These are phyloP conservation scores for Arthrobotrys iridis DNA, from an alignment of 2,329 filamentous ascomycete genomes.

Conservation along the genomic window DNA sequence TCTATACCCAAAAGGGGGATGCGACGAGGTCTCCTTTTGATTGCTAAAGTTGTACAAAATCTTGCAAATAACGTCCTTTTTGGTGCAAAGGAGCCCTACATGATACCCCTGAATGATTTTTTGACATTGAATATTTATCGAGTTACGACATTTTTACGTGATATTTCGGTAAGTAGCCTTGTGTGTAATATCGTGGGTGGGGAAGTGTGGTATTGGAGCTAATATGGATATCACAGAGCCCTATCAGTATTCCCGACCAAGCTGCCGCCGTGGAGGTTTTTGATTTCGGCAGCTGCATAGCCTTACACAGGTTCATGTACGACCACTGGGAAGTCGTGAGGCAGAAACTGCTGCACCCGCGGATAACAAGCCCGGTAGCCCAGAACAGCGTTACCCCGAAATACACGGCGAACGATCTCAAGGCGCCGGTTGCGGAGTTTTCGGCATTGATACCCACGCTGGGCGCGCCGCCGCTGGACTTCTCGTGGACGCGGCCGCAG, in stretches of 20 bases:
- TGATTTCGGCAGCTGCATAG: constrained; percentile 76
- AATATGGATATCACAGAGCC: constrained; percentile 57
- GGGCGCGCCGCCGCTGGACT: constrained; percentile 73
- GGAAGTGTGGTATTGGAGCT: neutral
- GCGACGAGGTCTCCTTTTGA: constrained; percentile 73
- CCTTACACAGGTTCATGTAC: constrained; percentile 74
- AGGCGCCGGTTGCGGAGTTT: constrained; percentile 57
- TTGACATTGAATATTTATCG: constrained; percentile 74
- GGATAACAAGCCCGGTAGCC: constrained; percentile 59
- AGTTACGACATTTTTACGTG: constrained; percentile 73
- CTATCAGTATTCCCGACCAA: constrained; percentile 61
- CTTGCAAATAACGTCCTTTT: constrained; percentile 77
- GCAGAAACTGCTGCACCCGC: constrained; percentile 71
- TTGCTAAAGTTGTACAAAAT: constrained; percentile 77
- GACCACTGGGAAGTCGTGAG: constrained; percentile 77
- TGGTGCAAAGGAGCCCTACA: constrained; percentile 76
- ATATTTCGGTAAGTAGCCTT: constrained; percentile 71
- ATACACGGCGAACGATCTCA: constrained; percentile 43
- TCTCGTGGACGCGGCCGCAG: constrained; percentile 75
- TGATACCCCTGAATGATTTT: constrained; percentile 76
- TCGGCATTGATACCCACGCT: constrained; percentile 70
- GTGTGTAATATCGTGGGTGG: neutral
- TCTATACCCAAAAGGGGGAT: constrained; percentile 73
- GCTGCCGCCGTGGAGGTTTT: constrained; percentile 64
- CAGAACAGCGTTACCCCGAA: constrained; percentile 44